Conservation (phyloP, 2,329 filamentous ascomycete genomes). For the Grosmannia huntii region DNA sequence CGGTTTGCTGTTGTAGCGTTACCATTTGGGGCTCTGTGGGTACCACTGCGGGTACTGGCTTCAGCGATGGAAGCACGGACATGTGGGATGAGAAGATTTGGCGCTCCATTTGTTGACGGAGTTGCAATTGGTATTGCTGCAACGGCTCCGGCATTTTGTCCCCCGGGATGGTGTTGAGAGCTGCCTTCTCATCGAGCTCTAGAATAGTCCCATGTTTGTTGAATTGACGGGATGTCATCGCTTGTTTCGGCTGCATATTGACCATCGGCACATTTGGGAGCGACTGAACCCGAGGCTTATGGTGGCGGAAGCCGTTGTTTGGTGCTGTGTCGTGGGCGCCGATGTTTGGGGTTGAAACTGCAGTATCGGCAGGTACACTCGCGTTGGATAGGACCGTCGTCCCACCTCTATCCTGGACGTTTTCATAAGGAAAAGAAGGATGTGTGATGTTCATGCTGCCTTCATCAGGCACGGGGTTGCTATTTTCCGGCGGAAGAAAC, state of each 20-base stretch:
- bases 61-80: background rate
- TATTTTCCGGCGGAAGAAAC: background rate
- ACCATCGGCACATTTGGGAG: background rate
- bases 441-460: background rate
- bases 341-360: background rate
- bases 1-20: background rate
- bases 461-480: background rate
- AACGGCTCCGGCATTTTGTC: background rate
- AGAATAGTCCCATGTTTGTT: background rate
- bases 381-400: background rate
- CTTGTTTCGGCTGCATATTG: background rate
- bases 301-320: background rate
- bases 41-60: background rate
- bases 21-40: background rate
- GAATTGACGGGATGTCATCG: background rate
- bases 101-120: background rate
- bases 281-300: background rate
- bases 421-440: background rate
- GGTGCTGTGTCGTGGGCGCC: background rate
- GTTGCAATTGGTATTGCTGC: background rate
- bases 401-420: background rate
- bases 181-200: background rate
- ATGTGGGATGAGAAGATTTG: background rate
- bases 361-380: background rate
- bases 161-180: background rate